Percentiles rank a stretch among this genome's conserved stretches.
Evolutionary conservation across 257 asterid species (phyloP).

Genomic region (Solanum chaucha): DNA sequence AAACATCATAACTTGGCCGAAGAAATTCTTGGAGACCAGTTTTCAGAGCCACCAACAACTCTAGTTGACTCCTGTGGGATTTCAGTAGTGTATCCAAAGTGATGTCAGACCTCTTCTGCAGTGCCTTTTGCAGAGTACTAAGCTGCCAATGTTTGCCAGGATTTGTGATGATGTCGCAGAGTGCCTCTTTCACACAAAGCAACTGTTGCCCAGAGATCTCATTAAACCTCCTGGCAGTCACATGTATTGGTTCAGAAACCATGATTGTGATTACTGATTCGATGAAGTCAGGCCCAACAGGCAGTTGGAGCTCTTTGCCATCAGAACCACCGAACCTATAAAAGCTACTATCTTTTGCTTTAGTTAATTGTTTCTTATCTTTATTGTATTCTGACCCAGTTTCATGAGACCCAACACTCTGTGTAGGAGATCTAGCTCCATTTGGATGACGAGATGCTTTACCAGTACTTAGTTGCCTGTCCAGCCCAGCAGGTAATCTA

Average conservation of each 20-base stretch:
- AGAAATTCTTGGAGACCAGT: conserved; percentile 73
- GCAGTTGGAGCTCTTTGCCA: conserved; percentile 40
- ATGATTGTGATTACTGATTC: conserved; percentile 74
- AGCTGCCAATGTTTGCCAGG: conserved; percentile 65
- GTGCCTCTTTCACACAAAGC: conserved; percentile 55
- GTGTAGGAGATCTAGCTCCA: conserved; percentile 27
- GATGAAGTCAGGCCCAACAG: conserved; percentile 51
- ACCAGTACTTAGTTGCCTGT: conserved; percentile 51
- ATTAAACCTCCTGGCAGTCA: conserved; percentile 47
- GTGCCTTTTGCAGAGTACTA: conserved; percentile 65
- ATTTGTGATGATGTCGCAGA: conserved; percentile 50
- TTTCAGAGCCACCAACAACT: conserved; percentile 77
- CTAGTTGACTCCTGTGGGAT: conserved; percentile 58
- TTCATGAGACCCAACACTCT: conserved; percentile 47
- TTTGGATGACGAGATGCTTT: conserved; percentile 12
- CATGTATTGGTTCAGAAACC: conserved; percentile 66
- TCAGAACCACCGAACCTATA: conserved; percentile 31
- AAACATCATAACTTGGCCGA: conserved; percentile 31
- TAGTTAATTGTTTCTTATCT: conserved; percentile 30
- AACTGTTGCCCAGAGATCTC: conserved; percentile 49
- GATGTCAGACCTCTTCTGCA: conserved; percentile 53
- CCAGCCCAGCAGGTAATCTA: conserved; percentile 40
- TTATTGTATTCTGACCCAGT: conserved; percentile 42
- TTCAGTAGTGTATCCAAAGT: conserved; percentile 53
- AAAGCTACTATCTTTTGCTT: conserved; percentile 43